A percentile compares a stretch with the other conserved stretches of the same genome.
These are phyloP conservation scores for Phylloporus sp. DNA, from an alignment of 768 basidiomycete genomes.

Conservation along the genomic window DNA sequence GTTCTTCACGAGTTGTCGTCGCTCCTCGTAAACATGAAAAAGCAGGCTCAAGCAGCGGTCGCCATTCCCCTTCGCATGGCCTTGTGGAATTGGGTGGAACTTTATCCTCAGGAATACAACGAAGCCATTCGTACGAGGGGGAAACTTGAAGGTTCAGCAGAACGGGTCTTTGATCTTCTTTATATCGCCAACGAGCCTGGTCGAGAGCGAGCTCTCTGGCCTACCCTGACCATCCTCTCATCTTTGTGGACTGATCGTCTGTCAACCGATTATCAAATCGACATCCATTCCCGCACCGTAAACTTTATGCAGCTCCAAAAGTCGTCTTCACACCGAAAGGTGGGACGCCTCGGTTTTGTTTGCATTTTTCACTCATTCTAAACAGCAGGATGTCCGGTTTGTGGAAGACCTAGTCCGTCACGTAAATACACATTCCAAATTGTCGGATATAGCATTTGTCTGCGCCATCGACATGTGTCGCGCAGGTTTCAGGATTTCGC, in stretches of 20 bases:
- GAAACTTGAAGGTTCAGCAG: conserved; percentile 73
- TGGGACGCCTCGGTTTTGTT: background rate
- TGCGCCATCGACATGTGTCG: conserved; percentile 77
- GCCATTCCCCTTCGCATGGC: conserved; percentile 69
- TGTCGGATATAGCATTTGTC: conserved; percentile 61
- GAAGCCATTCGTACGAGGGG: conserved; percentile 60
- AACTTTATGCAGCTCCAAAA: conserved; percentile 30
- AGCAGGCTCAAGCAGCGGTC: conserved; percentile 65
- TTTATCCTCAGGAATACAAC: conserved; percentile 73
- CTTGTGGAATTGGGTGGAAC: conserved; percentile 87
- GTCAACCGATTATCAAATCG: conserved; percentile 48
- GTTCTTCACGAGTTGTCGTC: conserved; percentile 78
- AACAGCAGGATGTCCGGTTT: conserved; percentile 47
- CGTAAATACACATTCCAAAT: conserved; percentile 48
- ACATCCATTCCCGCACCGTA: conserved; percentile 28
- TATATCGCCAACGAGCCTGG: conserved; percentile 43
- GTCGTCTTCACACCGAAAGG: conserved; percentile 29
- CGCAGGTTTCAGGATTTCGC: conserved; percentile 52
- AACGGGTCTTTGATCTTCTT: conserved; percentile 80
- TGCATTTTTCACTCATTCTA: background rate
- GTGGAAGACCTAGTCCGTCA: conserved; percentile 59
- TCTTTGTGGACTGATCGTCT: conserved; percentile 74
- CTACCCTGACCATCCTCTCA: conserved; percentile 69
- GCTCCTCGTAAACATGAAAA: conserved; percentile 75
- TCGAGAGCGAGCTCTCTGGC: conserved; percentile 64